Conservation (phyloP, 257 asterid species). For the Przewalskia tangutica region DNA sequence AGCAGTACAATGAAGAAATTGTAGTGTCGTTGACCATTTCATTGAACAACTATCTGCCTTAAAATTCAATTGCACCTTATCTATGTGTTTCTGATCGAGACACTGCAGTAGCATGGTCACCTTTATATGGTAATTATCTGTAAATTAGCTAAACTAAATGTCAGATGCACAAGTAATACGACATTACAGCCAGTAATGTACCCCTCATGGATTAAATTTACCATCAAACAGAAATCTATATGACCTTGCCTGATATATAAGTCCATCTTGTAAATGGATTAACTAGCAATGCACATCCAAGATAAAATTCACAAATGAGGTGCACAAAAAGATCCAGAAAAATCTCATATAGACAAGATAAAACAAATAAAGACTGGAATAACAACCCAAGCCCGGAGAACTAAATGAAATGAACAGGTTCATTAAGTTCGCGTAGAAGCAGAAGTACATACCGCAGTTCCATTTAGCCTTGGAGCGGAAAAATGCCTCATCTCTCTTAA, state of each 20-base stretch:
- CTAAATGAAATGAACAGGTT: neutral
- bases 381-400: neutral
- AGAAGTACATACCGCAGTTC: slow-evolving; percentile 49
- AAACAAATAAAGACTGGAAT: neutral
- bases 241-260: neutral
- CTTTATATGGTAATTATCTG: neutral
- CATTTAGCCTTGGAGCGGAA: slow-evolving; percentile 70
- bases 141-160: neutral
- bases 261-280: neutral
- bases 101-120: neutral
- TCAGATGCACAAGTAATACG: neutral
- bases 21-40: neutral
- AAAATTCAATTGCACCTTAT: neutral
- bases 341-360: neutral
- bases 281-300: neutral
- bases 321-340: neutral
- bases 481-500: slow-evolving; percentile 85
- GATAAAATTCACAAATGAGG: neutral
- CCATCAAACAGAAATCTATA: neutral
- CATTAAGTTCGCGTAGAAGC: neutral
- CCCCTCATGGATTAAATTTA: neutral
- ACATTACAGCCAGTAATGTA: neutral
- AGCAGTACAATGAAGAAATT: neutral
- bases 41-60: neutral
- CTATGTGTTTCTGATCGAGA: neutral